These are phyloP conservation scores for Pichia occidentalis DNA, from an alignment of 805 yeast genomes.

Conservation along the genomic window DNA sequence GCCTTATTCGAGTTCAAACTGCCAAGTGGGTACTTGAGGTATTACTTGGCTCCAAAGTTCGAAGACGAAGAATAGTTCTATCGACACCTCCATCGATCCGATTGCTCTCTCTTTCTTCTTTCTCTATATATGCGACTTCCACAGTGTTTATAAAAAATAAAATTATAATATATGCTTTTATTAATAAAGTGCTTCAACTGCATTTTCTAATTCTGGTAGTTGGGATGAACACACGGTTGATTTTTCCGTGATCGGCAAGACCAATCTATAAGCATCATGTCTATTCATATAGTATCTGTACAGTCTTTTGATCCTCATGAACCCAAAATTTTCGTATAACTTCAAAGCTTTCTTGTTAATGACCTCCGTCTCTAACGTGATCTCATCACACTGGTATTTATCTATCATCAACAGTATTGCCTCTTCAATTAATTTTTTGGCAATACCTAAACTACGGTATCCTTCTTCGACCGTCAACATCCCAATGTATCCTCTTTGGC, in stretches of 20 bases:
- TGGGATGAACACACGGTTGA: constrained; percentile 47
- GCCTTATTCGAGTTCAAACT: constrained; percentile 89
- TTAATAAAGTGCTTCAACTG: constrained; percentile 23
- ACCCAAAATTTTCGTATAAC: constrained; percentile 35
- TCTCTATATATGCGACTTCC: too few relatives aligned
- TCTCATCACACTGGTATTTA: constrained; percentile 71
- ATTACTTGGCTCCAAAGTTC: constrained; percentile 96
- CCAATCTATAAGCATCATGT: constrained; percentile 86
- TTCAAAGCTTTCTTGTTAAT: constrained; percentile 42
- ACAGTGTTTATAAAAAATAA: too few relatives aligned
- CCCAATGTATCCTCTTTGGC: constrained; percentile 88
- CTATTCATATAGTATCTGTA: constrained; percentile 85
- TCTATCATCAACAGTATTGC: constrained; percentile 59
- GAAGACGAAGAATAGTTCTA: constrained; percentile 69
- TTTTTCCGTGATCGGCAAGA: constrained; percentile 68
- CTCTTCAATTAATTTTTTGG: constrained; percentile 57
- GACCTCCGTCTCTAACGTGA: constrained; percentile 90
- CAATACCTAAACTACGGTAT: constrained; percentile 76
- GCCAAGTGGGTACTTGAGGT: constrained; percentile 87
- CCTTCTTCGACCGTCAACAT: constrained; percentile 81
- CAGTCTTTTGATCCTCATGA: constrained; percentile 44
- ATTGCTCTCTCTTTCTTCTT: neutral
- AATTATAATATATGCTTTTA: too few relatives aligned
- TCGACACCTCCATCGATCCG: neutral
- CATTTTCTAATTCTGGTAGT: constrained; percentile 17